Base-by-base conservation (phyloP, 2,329 filamentous ascomycete species). In the Beauveria bassiana region DNA sequence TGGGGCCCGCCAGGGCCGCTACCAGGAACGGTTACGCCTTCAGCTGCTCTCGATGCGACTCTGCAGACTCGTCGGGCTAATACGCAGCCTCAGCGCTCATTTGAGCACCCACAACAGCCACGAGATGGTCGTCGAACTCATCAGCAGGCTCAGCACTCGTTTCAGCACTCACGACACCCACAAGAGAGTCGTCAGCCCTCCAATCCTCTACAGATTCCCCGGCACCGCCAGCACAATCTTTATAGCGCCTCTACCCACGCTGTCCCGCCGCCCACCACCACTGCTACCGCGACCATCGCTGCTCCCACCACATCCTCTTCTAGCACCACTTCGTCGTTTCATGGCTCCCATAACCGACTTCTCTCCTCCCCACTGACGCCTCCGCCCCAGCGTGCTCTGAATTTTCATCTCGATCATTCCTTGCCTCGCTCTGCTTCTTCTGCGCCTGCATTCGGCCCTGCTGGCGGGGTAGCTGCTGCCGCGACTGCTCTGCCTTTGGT, bases 321-420 rank as follows among this genome's bases (percentile, higher is more conserved):
- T 50, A 59, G 22, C 56, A 51, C 38, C 34, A 26, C 56, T 28
- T 51, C 56, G 22, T 47, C 49, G 49, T 65, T 61, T 66, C 58
- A 54, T 31, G 50, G 16, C 61, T 69, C 69, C 61, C 72, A 74
- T 54, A 75, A 70, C 63, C 77, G 79, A 62, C 81, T 79, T 66
- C 73, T 74, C 6, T 82, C 82, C 9, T 83, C 84, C n/a, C 83
- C 84, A 46, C 70, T 83, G 31, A 82, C 58, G 40, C 50, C 82
- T 56, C 79, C 83, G 46, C 72, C 82, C 28, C 80, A 81, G 31
- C 78, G 79, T 40, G 72, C 82, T 56, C 81, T 82, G 24, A 82
- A 77, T 69, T 82, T 83, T 67, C 80, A 82, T 67, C 71, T 81
- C 56, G 84, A 86, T 66, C 66, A 80, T 52, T 75, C 78, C 31